Base-by-base conservation (phyloP, 495 filamentous ascomycete species). In the Bryoglossum gracile region DNA sequence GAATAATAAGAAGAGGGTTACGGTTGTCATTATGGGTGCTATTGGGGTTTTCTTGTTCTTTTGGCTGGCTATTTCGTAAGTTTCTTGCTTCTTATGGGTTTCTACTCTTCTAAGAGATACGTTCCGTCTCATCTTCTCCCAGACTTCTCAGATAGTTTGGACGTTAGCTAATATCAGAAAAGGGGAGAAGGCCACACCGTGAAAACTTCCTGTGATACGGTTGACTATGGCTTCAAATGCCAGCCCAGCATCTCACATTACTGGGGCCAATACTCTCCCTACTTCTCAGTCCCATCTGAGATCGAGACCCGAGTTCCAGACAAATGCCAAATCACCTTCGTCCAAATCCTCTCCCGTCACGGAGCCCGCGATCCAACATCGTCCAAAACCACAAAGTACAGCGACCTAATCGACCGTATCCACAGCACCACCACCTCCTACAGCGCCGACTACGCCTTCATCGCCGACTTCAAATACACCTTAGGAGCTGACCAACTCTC, bases 251-350 rank as follows among this genome's bases (percentile, higher is more conserved):
- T 83, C 35, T 77, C 86, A 3, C 87, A 84, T 50, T 75, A 65
- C 48, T 94, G 87, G 89, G 89, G 88, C 44, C 86, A 89, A 58
- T 92, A 95, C 64, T 86, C 86, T 17, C 87, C 89, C 11, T 89
- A 77, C 63, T 94, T 84, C 68, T 72, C 77, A 0, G 78, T 89
- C 2, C 74, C 79, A 19, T 84, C 85, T 0, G 62, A 76, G 5
- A 72, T 87, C 34, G 68, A 76, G 3, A 50, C 70, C 1, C 62
- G 67, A 0, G 56, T 84, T 3, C 87, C 87, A 1, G 30, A 67
- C 2, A 66, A 67, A 21, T 95, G 89, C 68, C 62, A 75, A 37
- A 60, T 91, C 50, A 88, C 79, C 28, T 90, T 92, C 61, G 87
- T 75, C 8, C 85, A 90, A 55, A 63, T 89, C 13, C 73, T 95